Evolutionary conservation across 1,284 basidiomycete genomes (phyloP), one percentile per base, ranked within the genome.

Genomic region (Phellinidium pouzarii): DNA sequence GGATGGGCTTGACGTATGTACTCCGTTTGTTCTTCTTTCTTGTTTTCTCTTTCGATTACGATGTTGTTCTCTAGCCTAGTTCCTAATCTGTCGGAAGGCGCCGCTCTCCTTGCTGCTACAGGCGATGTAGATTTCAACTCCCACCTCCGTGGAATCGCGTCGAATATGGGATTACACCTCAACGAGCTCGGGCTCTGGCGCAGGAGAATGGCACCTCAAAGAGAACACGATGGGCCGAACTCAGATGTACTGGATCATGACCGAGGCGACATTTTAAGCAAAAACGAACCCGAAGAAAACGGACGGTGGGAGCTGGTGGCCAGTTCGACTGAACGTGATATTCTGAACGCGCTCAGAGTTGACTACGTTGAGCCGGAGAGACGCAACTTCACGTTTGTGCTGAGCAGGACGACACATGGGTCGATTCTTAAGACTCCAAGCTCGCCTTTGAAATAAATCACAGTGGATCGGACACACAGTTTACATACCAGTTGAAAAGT

Each of bases 161-260:
- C 17, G 4, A 50, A 53, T 34, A 52, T 54, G 19, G 60, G 59
- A 9, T 55, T 66, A 47, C 58, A 60, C 37, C 56, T 67, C 4
- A 62, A 66, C 46, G 65, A 67, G 44, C 66, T 57, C 42, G 65
- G 65, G n/a, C 58, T 67, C 12, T 67, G 65, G 65, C 59, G 59
- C 11, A 29, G 48, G 22, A 55, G 57, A 26, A 26, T n/a, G 4
- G 14, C n/a, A 19, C 5, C 43, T 34, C 17, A 27, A 36, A 29
- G n/a, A 38, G 29, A 49, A 34, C 4, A 4, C 20, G 26, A 11
- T 5, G 22, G 6, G 44, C 17, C 26, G 26, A 23, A n/a, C n/a
- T n/a, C n/a, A n/a, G n/a, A n/a, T n/a, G n/a, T n/a, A n/a, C n/a
- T n/a, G n/a, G n/a, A n/a, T n/a, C n/a, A n/a, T n/a, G n/a, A n/a